Evolutionary conservation across 192 early-diverging fungal species (phyloP).

Genomic region (Funneliformis mosseae): DNA sequence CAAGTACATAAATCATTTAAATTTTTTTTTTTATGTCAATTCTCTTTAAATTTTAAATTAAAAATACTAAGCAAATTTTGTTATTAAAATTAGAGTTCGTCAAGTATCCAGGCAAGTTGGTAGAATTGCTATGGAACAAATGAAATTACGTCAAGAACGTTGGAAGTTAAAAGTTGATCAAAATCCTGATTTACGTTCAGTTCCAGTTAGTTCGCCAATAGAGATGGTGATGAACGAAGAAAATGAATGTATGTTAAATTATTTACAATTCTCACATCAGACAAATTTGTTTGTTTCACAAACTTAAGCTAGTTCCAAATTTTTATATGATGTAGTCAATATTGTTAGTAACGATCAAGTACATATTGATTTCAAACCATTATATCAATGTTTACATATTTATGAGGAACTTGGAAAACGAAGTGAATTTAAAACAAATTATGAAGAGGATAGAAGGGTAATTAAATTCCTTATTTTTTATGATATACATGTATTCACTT

Average conservation of each 20-base stretch:
- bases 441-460: slow-evolving; percentile 87
- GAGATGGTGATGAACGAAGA: slow-evolving; percentile 86
- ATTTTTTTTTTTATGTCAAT: background rate
- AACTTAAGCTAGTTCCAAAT: background rate
- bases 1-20: slow-evolving; percentile 51
- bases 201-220: slow-evolving; percentile 73
- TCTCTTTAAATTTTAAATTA: background rate
- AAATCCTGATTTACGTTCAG: slow-evolving; percentile 50
- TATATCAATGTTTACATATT: slow-evolving; percentile 96
- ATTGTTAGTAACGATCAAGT: slow-evolving; percentile 68
- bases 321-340: slow-evolving; percentile 49
- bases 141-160: slow-evolving; percentile 68
- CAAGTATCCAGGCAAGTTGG: slow-evolving; percentile 83
- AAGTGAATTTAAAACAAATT: slow-evolving; percentile 81
- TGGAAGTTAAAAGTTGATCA: slow-evolving; percentile 51
- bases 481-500: background rate
- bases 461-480: background rate
- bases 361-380: slow-evolving; percentile 89
- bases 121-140: slow-evolving; percentile 77
- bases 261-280: background rate
- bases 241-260: slow-evolving; percentile 60
- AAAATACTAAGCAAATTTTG: background rate
- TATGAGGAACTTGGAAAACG: slow-evolving; percentile 91
- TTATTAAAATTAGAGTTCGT: slow-evolving; percentile 61
- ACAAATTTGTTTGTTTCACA: background rate